These are phyloP conservation scores for cucumber (Cucumis sativus) DNA, from an alignment of 306 rosid genomes.

Conservation along the genomic window Cucumber_9930_V3 NC_026655.2:4097001-4097500, in stretches of 20 bases:
- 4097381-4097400: neutral
- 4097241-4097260: neutral
- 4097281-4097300: neutral
- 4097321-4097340: neutral
- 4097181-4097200: neutral
- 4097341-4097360: neutral
- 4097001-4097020: neutral
- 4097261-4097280: neutral
- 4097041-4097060: neutral
- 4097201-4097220: neutral
- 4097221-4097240: neutral
- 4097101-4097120: neutral
- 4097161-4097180: neutral
- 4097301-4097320: neutral
- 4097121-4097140: neutral
- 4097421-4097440: neutral
- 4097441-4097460: neutral
- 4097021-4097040: neutral
- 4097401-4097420: neutral
- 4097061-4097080: neutral
- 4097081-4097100: neutral
- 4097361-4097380: neutral
- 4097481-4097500: neutral
- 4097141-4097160: neutral
- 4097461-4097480: neutral